A percentile compares a stretch with the other conserved stretches of the same genome.
These are phyloP conservation scores for Ceratobasidium sp. DNA, from an alignment of 1,284 basidiomycete genomes.

Conservation along the genomic window DNA sequence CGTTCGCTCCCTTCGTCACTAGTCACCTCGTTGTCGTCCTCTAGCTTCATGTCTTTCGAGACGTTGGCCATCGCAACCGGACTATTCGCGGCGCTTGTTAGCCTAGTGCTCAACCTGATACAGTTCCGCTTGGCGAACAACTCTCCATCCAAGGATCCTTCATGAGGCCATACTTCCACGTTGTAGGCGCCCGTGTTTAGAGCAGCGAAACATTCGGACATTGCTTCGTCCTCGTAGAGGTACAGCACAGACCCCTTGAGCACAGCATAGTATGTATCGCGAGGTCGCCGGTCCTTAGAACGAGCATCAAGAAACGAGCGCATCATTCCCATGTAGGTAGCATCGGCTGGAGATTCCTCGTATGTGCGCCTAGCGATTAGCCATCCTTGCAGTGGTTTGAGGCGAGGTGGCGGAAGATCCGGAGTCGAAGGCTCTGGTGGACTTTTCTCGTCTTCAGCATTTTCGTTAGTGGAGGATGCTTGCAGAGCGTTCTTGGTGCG, in stretches of 20 bases:
- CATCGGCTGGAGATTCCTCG: constrained; percentile 72
- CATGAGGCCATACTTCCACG: constrained; percentile 79
- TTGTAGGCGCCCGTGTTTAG: constrained; percentile 81
- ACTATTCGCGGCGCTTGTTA: constrained; percentile 49
- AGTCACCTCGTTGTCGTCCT: constrained; percentile 58
- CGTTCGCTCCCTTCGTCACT: constrained; percentile 58
- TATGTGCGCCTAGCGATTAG: constrained; percentile 87
- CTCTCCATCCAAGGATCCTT: constrained; percentile 81
- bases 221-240: constrained; percentile 90
- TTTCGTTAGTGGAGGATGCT: constrained; percentile 17
- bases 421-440: constrained; percentile 10
- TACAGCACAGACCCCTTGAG: constrained; percentile 91
- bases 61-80: constrained; percentile 63
- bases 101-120: constrained; percentile 78
- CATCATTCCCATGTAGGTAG: constrained; percentile 77
- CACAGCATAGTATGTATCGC: constrained; percentile 90
- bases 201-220: constrained; percentile 88
- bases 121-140: constrained; percentile 90
- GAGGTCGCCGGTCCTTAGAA: constrained; percentile 84
- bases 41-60: constrained; percentile 68
- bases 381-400: constrained; percentile 82
- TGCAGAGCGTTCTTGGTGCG: constrained; percentile 56
- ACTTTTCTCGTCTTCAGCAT: constrained; percentile 36
- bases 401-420: constrained; percentile 28
- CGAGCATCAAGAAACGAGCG: constrained; percentile 80